A percentile compares a stretch with the other conserved stretches of the same genome.
These are phyloP conservation scores for Trichophyton rubrum DNA, from an alignment of 2,329 filamentous ascomycete genomes.

Conservation along the genomic window DNA sequence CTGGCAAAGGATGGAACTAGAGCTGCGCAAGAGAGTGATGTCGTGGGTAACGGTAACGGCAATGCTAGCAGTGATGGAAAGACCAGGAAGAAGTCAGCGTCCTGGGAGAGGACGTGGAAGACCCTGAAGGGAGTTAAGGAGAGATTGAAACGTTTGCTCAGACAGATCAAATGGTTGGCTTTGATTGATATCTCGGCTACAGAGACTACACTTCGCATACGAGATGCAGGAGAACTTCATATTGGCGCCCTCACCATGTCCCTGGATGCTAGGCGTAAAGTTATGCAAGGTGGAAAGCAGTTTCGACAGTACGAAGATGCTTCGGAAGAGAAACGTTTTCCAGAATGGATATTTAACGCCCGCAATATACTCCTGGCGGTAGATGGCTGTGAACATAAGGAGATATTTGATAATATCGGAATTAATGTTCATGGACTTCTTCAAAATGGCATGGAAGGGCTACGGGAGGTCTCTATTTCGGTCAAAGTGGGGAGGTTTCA, in stretches of 20 bases:
- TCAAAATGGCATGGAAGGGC: slow-evolving; percentile 70
- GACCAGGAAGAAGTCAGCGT: not conserved
- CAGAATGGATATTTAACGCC: slow-evolving; percentile 84
- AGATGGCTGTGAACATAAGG: slow-evolving; percentile 69
- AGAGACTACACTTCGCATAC: slow-evolving; percentile 62
- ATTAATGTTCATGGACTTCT: slow-evolving; percentile 86
- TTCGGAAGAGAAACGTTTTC: slow-evolving; percentile 55
- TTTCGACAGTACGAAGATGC: slow-evolving; percentile 66
- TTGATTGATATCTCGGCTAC: slow-evolving; percentile 80
- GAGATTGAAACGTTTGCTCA: slow-evolving; percentile 70
- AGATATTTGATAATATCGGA: slow-evolving; percentile 75
- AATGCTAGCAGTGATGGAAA: not conserved
- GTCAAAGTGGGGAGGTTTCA: slow-evolving; percentile 85
- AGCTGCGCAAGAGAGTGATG: not conserved
- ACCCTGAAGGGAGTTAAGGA: slow-evolving; percentile 69
- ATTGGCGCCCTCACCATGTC: slow-evolving; percentile 73
- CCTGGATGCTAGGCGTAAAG: slow-evolving; percentile 82
- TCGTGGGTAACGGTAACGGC: not conserved
- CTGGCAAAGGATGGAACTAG: slow-evolving; percentile 2
- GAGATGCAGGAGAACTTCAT: slow-evolving; percentile 73
- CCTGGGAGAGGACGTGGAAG: slow-evolving; percentile 65
- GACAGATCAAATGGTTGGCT: slow-evolving; percentile 75
- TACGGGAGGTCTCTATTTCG: slow-evolving; percentile 79
- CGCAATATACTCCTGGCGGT: slow-evolving; percentile 81
- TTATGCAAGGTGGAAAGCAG: slow-evolving; percentile 77